A percentile compares a stretch with the other conserved stretches of the same genome.
phyloP scores from a whole-genome alignment of 2,329 filamentous ascomycete genomes.

The Fusarium continuum region DNA sequence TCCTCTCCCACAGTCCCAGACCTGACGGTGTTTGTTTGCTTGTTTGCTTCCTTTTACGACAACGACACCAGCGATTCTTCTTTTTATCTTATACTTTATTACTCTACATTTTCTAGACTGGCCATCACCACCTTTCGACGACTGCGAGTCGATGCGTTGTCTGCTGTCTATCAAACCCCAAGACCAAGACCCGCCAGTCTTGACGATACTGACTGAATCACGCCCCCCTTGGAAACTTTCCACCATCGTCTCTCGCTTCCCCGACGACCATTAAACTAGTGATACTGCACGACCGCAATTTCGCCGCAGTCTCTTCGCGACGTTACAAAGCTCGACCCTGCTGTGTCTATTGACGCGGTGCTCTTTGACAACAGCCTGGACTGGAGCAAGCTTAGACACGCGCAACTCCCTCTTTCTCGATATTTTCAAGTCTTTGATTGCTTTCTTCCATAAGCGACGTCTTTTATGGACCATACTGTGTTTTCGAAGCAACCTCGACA shows the following conservation, averaged over 20 bases:
- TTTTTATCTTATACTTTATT: background rate
- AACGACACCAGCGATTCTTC: constrained; percentile 23
- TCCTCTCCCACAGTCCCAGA: background rate
- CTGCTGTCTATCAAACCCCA: background rate
- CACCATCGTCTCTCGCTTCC: constrained; percentile 6
- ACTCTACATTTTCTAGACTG: background rate
- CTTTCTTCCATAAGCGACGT: constrained; percentile 34
- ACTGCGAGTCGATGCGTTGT: constrained; percentile 5
- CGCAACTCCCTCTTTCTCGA: constrained; percentile 19
- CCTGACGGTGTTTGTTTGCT: constrained; percentile 9
- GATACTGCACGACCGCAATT: constrained; percentile 27
- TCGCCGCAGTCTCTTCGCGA: constrained; percentile 16
- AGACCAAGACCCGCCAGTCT: constrained; percentile 6
- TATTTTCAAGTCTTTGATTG: constrained; percentile 18
- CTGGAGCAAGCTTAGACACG: constrained; percentile 14
- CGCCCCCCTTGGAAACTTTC: constrained; percentile 3
- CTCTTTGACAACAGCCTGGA: background rate
- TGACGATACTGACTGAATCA: constrained; percentile 37
- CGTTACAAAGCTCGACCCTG: constrained; percentile 12
- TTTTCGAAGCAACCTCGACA: constrained; percentile 47
- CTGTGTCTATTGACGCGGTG: constrained; percentile 19
- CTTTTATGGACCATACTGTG: constrained; percentile 47
- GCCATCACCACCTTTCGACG: constrained; percentile 14
- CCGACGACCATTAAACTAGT: constrained; percentile 16
- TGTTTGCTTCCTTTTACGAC: too few species aligned